These are phyloP conservation scores for Saccharum hybrid DNA, from an alignment of 202 grass and related monocot genomes.

Conservation along the genomic window DNA sequence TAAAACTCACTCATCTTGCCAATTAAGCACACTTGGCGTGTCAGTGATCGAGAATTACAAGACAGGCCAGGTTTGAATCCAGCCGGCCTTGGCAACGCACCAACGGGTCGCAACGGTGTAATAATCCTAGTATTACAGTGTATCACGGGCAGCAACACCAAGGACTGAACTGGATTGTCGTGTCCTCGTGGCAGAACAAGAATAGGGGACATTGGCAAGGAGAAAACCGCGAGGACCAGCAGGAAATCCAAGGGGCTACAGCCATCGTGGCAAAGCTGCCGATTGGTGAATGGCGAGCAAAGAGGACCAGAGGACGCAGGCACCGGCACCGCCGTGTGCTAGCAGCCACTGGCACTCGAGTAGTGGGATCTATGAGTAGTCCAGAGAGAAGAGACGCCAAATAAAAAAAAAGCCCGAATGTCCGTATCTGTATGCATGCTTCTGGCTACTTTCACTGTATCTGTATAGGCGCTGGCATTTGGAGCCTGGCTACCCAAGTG, in stretches of 20 bases:
- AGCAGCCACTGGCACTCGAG: not conserved
- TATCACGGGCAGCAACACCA: not conserved
- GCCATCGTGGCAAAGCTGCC: not conserved
- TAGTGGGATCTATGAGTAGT: not conserved
- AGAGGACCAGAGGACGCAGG: not conserved
- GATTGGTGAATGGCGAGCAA: not conserved
- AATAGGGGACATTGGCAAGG: not conserved
- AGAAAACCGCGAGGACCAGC: not conserved
- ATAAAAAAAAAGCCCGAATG: not conserved
- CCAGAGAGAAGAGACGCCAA: not conserved
- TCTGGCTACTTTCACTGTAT: too few species aligned
- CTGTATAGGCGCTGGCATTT: too few species aligned
- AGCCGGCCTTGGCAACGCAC: not conserved
- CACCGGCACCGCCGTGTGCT: not conserved
- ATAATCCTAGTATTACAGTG: not conserved
- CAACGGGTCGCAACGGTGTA: not conserved
- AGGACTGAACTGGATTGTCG: not conserved
- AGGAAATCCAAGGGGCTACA: conserved; percentile 31
- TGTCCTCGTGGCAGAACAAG: not conserved
- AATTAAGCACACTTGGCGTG: conserved; percentile 11
- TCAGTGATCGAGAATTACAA: not conserved
- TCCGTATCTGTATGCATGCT: not conserved
- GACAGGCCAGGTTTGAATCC: not conserved
- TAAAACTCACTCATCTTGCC: conserved; percentile 39
- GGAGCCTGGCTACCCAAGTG: too few species aligned